phyloP scores from a whole-genome alignment of 164 flowering plant species.

The Hamamelis virginiana region DNA sequence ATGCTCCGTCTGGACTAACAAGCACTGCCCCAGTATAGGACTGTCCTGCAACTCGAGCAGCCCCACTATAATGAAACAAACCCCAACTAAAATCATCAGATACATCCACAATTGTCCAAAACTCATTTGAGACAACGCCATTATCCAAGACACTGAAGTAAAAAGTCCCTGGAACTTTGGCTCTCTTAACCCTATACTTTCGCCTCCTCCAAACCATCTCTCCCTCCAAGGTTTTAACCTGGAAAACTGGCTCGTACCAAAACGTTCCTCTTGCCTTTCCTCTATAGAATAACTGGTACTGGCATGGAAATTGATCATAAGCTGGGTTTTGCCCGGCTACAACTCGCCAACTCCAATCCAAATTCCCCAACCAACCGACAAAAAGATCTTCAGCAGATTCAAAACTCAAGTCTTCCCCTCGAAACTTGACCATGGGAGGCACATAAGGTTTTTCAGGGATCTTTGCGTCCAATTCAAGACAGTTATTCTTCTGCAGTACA shows the following conservation, averaged over 20 bases:
- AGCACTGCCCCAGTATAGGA: constrained; percentile 95
- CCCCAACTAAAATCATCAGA: constrained; percentile 89
- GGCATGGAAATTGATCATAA: constrained; percentile 98
- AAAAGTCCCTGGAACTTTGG: constrained; percentile 70
- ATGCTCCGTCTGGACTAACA: constrained; percentile 75
- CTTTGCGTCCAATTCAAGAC: constrained; percentile 79
- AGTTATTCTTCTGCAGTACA: constrained; percentile 84
- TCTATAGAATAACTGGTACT: constrained; percentile 88
- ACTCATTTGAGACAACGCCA: constrained; percentile 95
- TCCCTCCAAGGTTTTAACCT: constrained; percentile 78
- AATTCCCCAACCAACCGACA: constrained; percentile 83
- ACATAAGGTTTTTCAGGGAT: constrained; percentile 74
- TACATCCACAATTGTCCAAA: constrained; percentile 91
- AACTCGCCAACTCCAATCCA: constrained; percentile 97
- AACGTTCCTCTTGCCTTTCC: constrained; percentile 91
- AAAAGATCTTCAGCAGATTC: constrained; percentile 89
- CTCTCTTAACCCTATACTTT: constrained; percentile 78
- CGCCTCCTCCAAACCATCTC: constrained; percentile 86
- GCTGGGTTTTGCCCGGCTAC: constrained; percentile 98
- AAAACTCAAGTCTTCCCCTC: constrained; percentile 57
- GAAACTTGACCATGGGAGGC: constrained; percentile 60
- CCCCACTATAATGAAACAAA: constrained; percentile 86
- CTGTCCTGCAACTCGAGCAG: constrained; percentile 92
- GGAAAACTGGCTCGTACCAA: constrained; percentile 97
- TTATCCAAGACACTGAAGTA: constrained; percentile 85